Evolutionary conservation across 2,329 filamentous ascomycete genomes (phyloP).

Genomic region (Dactylellina cionopaga): DNA sequence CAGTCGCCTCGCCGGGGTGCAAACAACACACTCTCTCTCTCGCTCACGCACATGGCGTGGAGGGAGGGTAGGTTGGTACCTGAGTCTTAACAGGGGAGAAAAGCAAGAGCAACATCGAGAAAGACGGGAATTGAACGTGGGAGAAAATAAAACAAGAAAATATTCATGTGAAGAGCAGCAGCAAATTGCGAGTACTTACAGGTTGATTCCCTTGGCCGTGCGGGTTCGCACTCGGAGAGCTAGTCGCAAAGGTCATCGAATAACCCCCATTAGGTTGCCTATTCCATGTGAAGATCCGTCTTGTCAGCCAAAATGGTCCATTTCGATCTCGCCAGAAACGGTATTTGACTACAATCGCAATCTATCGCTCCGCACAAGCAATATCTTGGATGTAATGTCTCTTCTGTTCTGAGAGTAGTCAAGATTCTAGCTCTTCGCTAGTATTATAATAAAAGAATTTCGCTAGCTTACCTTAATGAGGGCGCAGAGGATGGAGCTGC

Average conservation of each 20-base stretch:
- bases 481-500: slow-evolving; percentile 55
- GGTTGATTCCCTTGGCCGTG: slow-evolving; percentile 71
- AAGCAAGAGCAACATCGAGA: slow-evolving; percentile 9
- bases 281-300: slow-evolving; percentile 46
- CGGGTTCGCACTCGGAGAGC: slow-evolving; percentile 71
- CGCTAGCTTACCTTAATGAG: slow-evolving; percentile 56
- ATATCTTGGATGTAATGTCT: slow-evolving; percentile 48
- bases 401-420: slow-evolving; percentile 19
- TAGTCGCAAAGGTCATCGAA: slow-evolving; percentile 64
- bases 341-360: slow-evolving; percentile 33
- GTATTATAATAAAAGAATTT: slow-evolving; percentile 1
- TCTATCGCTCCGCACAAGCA: slow-evolving; percentile 43
- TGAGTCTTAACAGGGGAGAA: slow-evolving; percentile 37
- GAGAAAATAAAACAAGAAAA: slow-evolving; percentile 56
- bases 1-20: slow-evolving; percentile 1
- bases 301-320: slow-evolving; percentile 31
- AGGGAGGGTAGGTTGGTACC: slow-evolving; percentile 48
- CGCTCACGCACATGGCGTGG: slow-evolving; percentile 22
- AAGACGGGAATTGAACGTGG: slow-evolving; percentile 54
- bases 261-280: slow-evolving; percentile 56
- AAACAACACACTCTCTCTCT: too few relatives aligned
- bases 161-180: slow-evolving; percentile 20
- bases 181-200: slow-evolving; percentile 62
- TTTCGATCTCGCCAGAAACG: slow-evolving; percentile 51
- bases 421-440: slow-evolving; percentile 14